Conservation (phyloP, 768 basidiomycete species). For the Pisolithus orientalis region DNA sequence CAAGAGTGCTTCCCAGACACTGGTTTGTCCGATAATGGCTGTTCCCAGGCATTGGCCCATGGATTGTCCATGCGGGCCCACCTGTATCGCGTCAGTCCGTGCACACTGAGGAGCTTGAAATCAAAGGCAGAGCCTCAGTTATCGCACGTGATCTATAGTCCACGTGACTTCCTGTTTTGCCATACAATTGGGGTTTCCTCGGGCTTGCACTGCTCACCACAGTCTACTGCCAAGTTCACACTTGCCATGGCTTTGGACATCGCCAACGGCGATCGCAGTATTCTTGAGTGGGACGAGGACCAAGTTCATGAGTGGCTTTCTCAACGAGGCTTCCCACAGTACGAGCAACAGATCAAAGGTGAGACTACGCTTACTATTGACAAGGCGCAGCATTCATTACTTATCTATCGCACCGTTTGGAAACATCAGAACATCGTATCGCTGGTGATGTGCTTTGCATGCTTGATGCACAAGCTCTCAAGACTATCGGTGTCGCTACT, state of each 20-base stretch:
- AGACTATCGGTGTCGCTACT: conserved; percentile 81
- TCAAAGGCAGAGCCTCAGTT: not conserved
- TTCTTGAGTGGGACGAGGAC: conserved; percentile 65
- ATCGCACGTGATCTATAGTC: not conserved
- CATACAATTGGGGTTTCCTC: conserved; percentile 1
- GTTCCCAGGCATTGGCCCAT: conserved; percentile 68
- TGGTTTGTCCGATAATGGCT: conserved; percentile 21
- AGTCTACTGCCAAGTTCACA: not conserved
- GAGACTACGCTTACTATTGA: conserved; percentile 12
- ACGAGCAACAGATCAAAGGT: conserved; percentile 80
- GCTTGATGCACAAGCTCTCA: conserved; percentile 78
- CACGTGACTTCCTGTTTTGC: not conserved
- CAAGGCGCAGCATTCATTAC: not conserved
- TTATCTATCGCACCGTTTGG: conserved; percentile 2
- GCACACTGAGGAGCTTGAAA: not conserved
- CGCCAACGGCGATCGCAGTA: conserved; percentile 28
- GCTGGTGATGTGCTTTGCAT: conserved; percentile 85
- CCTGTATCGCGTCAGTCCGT: not conserved
- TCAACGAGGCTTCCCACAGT: conserved; percentile 77
- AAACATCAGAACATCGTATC: conserved; percentile 73
- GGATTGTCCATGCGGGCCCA: conserved; percentile 59
- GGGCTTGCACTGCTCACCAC: conserved; percentile 1
- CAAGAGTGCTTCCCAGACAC: not conserved
- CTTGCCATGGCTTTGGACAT: conserved; percentile 23
- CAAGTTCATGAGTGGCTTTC: conserved; percentile 79